Base-by-base conservation (phyloP, 75 land plant genomes). In the Pinus tabuliformis region DNA sequence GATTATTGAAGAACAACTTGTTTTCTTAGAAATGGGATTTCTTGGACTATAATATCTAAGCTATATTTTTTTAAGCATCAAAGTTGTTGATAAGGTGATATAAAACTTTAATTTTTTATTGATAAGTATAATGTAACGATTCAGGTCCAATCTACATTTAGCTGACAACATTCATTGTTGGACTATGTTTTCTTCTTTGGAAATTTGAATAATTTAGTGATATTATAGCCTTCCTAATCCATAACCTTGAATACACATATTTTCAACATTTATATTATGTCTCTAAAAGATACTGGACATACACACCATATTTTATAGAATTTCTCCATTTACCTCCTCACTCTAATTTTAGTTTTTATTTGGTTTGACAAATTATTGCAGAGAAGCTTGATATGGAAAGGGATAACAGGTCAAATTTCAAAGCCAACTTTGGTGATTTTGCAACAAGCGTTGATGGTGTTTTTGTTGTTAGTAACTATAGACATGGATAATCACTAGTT, bases 401-500 rank as follows among this genome's bases (percentile, higher is more conserved):
- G 54, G 97, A 96, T 87, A 81, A 83, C 70, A 72, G 95, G 5
- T 90, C 95, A 24, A 96, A 94, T 89, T 90, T 89, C 85, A 94
- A 94, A 78, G 99, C 97, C 3, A 89, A 89, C 3, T 92, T 86
- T 81, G 97, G 95, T 11, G 78, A 83, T 18, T 96, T 87, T 75
- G 81, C 91, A 26, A 95, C 96, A 37, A 95, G 66, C 59, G 77
- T 89, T 11, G 92, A 96, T 12, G 99, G 99, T 7, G 86, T 96
- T 13, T 96, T 96, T 85, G 99, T 95, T 11, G 93, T 95, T 61
- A 97, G 99, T 22, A 97, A 96, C 59, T 96, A 97, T 62, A 76
- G 99, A 72, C 86, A 95, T 6, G 99, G 99, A 2, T 97, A 96
- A 75, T 96, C 99, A 2, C 85, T 96, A 9, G 97, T 96, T 30